Evolutionary conservation across 2,329 filamentous ascomycete genomes (phyloP), one percentile per base, ranked within the genome.

Genomic region (Microsporum canis): DNA sequence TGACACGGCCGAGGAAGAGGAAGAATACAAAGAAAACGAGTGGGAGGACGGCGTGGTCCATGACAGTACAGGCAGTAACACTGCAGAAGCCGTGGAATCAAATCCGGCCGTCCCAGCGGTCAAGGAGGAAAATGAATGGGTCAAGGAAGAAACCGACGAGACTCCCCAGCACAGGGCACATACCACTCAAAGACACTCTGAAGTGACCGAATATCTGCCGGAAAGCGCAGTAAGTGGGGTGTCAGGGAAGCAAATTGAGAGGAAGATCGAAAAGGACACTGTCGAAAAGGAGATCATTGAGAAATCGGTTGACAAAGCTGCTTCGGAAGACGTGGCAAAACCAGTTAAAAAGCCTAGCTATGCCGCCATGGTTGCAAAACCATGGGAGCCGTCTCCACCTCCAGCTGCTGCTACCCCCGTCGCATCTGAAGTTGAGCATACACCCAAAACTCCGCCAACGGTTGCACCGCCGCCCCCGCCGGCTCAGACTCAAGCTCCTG

Each of bases 61-160:
- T 5, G 39, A 43, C 4, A 43, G 7, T n/a, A 27, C 49, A 5
- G 31, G 29, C 49, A 33, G 27, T 34, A 31, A 12, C 12, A n/a
- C 33, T 33, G 10, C 14, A 14, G 49, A 12, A 8, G 17, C 6
- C 17, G 17, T 23, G 12, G n/a, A 36, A 12, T 7, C 31, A 33
- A 36, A 56, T 1, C 53, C 29, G 31, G 31, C 10, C 27, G 53
- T 6, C 6, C 17, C 34, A 12, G 55, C 14, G 39, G 8, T 39
- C 6, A 41, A 57, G 31, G 38, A 57, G n/a, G 6, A 57, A 39
- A 33, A 41, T 7, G 34, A 57, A 39, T 57, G 55, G 55, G 33
- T 57, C 31, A 57, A 41, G 38, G 55, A 57, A 39, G 55, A 57
- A 39, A 57, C 38, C 7, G 33, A 57, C 10, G 38, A 41, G 55